These are phyloP conservation scores for Diaporthe ilicicola DNA, from an alignment of 2,329 filamentous ascomycete genomes.

Conservation along the genomic window DNA sequence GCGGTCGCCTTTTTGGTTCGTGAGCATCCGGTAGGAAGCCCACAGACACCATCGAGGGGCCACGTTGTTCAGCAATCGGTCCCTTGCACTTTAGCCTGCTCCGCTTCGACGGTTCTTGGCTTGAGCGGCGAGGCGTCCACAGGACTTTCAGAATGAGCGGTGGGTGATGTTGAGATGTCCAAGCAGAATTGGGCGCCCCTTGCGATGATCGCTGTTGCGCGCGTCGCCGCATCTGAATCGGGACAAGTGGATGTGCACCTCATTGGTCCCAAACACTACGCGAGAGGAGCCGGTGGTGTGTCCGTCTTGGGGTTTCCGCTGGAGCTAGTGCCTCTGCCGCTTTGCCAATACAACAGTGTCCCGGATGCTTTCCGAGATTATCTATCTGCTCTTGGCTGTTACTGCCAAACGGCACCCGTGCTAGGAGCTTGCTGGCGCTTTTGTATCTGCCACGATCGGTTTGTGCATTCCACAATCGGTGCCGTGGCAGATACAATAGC, in stretches of 20 bases:
- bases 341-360: slow-evolving; percentile 11
- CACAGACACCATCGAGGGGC: too few relatives aligned
- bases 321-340: slow-evolving; percentile 15
- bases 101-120: background rate
- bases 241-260: slow-evolving; percentile 1
- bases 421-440: background rate
- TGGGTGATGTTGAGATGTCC: slow-evolving; percentile 13
- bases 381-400: background rate
- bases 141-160: background rate
- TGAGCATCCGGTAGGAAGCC: background rate
- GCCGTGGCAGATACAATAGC: background rate
- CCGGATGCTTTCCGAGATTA: slow-evolving; percentile 17
- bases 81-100: background rate
- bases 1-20: background rate
- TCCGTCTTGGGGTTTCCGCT: background rate
- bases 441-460: background rate
- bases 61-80: background rate
- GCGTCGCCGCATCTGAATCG: slow-evolving; percentile 15
- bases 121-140: background rate
- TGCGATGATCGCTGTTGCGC: background rate
- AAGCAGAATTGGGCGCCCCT: background rate
- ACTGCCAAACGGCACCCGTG: slow-evolving; percentile 2
- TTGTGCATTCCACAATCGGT: background rate
- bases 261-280: slow-evolving; percentile 5
- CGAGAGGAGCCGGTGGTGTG: background rate